Evolutionary conservation across 768 basidiomycete species (phyloP).

Genomic region (Cystofilobasidium macerans): DNA sequence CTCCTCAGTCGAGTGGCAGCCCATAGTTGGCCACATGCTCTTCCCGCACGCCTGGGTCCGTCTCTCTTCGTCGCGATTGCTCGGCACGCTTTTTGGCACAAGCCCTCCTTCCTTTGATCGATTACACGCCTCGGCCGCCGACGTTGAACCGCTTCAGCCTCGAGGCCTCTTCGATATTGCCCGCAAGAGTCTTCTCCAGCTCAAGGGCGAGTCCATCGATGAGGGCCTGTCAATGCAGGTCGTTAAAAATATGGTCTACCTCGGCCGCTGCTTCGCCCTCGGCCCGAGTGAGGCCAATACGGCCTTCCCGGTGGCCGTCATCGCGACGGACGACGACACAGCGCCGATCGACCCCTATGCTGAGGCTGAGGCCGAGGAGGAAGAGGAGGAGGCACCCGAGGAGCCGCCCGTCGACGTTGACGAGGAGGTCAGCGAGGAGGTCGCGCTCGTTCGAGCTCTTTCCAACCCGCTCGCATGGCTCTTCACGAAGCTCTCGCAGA

Average conservation of each 20-base stretch:
- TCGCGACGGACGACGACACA: conserved; percentile 38
- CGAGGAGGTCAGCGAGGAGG: conserved; percentile 34
- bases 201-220: conserved; percentile 71
- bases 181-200: conserved; percentile 58
- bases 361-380: conserved; percentile 26
- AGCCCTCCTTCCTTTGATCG: conserved; percentile 28
- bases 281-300: conserved; percentile 14
- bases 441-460: conserved; percentile 29
- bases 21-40: conserved; percentile 55
- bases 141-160: conserved; percentile 17
- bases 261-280: conserved; percentile 71
- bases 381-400: conserved; percentile 30
- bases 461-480: conserved; percentile 70
- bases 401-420: conserved; percentile 30
- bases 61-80: conserved; percentile 59
- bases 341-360: conserved; percentile 20
- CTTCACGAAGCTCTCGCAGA: conserved; percentile 86
- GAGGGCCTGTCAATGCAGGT: conserved; percentile 63
- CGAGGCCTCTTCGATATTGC: conserved; percentile 53
- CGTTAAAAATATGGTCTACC: conserved; percentile 83
- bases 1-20: conserved; percentile 44
- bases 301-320: conserved; percentile 4
- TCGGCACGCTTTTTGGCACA: conserved; percentile 56
- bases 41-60: conserved; percentile 96
- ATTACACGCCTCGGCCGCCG: background rate